phyloP scores from a whole-genome alignment of 2,329 filamentous ascomycete genomes.

The Penicillium sp. region DNA sequence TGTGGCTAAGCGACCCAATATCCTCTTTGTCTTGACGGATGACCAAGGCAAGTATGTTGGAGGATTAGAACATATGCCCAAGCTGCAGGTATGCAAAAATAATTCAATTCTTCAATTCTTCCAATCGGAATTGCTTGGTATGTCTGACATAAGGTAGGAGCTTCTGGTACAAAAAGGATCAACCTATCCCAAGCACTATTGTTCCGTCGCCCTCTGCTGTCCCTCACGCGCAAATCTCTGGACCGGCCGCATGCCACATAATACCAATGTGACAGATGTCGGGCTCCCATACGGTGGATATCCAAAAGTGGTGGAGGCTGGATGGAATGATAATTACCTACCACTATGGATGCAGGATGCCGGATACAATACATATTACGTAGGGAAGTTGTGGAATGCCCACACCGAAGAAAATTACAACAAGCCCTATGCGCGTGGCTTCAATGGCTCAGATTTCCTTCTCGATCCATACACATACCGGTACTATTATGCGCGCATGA shows the following conservation, averaged over 20 bases:
- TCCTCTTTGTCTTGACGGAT: slow-evolving; percentile 70
- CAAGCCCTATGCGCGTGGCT: slow-evolving; percentile 61
- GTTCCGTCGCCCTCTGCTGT: slow-evolving; percentile 67
- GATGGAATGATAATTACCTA: slow-evolving; percentile 69
- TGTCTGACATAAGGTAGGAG: slow-evolving; percentile 40
- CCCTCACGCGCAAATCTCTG: slow-evolving; percentile 66
- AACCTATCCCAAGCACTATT: slow-evolving; percentile 62
- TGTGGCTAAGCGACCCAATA: slow-evolving; percentile 52
- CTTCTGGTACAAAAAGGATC: slow-evolving; percentile 62
- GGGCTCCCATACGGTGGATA: slow-evolving; percentile 52
- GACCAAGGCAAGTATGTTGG: slow-evolving; percentile 60
- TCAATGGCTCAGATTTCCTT: slow-evolving; percentile 63
- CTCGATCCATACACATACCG: slow-evolving; percentile 70
- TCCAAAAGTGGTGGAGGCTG: slow-evolving; percentile 67
- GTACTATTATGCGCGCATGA: slow-evolving; percentile 66
- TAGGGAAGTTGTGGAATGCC: slow-evolving; percentile 70
- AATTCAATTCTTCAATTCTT: neutral
- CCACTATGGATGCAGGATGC: slow-evolving; percentile 72
- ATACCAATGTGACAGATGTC: slow-evolving; percentile 67
- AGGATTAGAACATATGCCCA: slow-evolving; percentile 58
- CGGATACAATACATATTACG: slow-evolving; percentile 73
- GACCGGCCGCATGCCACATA: slow-evolving; percentile 69
- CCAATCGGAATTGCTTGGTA: neutral
- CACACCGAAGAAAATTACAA: slow-evolving; percentile 67
- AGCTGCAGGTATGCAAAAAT: slow-evolving; percentile 26